phyloP scores from a whole-genome alignment of 2,329 filamentous ascomycete species.

The Claviceps paspali region DNA sequence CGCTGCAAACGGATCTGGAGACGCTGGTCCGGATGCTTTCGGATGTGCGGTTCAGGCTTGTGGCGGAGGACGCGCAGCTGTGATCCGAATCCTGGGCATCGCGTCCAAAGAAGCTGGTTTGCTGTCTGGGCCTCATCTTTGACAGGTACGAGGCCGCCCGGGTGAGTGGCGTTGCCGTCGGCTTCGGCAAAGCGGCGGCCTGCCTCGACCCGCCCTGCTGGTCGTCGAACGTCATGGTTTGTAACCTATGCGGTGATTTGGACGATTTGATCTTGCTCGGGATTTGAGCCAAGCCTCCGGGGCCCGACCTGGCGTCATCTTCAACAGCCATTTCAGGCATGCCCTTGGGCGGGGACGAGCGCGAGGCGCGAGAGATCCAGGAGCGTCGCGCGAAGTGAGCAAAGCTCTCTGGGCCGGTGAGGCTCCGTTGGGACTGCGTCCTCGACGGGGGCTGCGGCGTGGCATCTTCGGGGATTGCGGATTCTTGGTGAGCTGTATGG shows the following conservation, averaged over 20 bases:
- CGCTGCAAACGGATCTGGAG: constrained; percentile 24
- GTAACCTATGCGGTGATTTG: constrained; percentile 13
- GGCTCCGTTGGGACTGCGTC: constrained; percentile 20
- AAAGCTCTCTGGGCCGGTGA: constrained; percentile 30
- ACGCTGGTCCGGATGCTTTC: constrained; percentile 20
- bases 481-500: constrained; percentile 7
- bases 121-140: constrained; percentile 32
- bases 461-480: constrained; percentile 3
- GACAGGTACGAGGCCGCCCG: constrained; percentile 34
- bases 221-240: constrained; percentile 13
- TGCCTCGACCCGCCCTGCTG: constrained; percentile 10
- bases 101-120: constrained; percentile 23
- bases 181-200: constrained; percentile 21
- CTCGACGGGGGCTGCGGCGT: constrained; percentile 5
- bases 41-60: constrained; percentile 28
- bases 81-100: constrained; percentile 23
- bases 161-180: constrained; percentile 23
- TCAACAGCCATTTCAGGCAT: constrained; percentile 13
- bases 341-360: constrained; percentile 26
- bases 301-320: constrained; percentile 9
- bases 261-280: neutral
- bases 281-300: constrained; percentile 1
- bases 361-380: constrained; percentile 6
- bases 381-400: constrained; percentile 15
- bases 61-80: constrained; percentile 31